These are phyloP conservation scores for Fusarium transvaalense DNA, from an alignment of 2,329 filamentous ascomycete genomes.

Conservation along the genomic window DNA sequence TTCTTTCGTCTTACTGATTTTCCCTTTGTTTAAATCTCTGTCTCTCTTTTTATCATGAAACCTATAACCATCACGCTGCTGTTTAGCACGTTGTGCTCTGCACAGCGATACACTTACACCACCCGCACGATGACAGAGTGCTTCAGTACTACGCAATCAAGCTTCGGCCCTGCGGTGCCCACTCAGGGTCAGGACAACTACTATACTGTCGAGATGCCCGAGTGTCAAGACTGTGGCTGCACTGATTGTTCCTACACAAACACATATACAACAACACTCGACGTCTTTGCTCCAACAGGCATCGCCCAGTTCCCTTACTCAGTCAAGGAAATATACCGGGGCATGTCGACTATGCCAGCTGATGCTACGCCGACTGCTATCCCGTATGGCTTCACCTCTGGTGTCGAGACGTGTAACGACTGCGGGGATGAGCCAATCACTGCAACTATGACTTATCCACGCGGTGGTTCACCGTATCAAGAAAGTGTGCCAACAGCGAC, in stretches of 20 bases:
- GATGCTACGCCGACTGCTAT: slow-evolving; percentile 33
- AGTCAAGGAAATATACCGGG: slow-evolving; percentile 46
- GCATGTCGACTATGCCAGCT: slow-evolving; percentile 44
- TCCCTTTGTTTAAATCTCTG: background rate
- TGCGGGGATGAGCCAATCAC: slow-evolving; percentile 42
- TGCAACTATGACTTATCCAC: slow-evolving; percentile 47
- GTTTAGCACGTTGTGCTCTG: slow-evolving; percentile 14
- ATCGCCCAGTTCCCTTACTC: slow-evolving; percentile 36
- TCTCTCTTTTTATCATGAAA: slow-evolving; percentile 41
- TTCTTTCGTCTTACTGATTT: slow-evolving; percentile 15
- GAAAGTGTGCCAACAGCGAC: slow-evolving; percentile 27
- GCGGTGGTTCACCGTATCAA: slow-evolving; percentile 41
- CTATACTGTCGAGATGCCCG: slow-evolving; percentile 45
- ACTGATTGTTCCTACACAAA: slow-evolving; percentile 43
- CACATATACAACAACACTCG: slow-evolving; percentile 44
- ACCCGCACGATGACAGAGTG: slow-evolving; percentile 45
- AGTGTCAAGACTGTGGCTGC: slow-evolving; percentile 44
- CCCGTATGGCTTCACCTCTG: slow-evolving; percentile 44
- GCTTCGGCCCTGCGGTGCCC: slow-evolving; percentile 42
- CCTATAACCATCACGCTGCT: slow-evolving; percentile 17
- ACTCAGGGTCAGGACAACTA: slow-evolving; percentile 41
- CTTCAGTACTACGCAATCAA: slow-evolving; percentile 42
- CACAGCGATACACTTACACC: slow-evolving; percentile 45
- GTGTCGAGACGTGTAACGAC: slow-evolving; percentile 34
- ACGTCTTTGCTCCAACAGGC: slow-evolving; percentile 42